Evolutionary conservation across 768 basidiomycete species (phyloP).

Genomic region (Mycena floridula): DNA sequence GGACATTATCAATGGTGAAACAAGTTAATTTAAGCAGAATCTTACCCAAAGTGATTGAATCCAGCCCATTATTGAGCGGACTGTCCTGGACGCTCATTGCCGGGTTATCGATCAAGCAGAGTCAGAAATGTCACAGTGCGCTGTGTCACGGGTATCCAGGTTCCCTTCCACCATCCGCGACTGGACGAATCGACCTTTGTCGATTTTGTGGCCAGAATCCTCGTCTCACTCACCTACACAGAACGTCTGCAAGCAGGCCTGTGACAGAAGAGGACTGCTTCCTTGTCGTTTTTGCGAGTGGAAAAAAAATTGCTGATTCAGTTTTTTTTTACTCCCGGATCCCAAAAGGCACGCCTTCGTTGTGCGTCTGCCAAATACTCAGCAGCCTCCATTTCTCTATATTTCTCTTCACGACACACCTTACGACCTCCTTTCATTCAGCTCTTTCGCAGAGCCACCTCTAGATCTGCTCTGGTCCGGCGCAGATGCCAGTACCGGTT

Average conservation of each 20-base stretch:
- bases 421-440: slow-evolving; percentile 53
- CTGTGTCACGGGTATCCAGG: too few relatives aligned
- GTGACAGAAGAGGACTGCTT: slow-evolving; percentile 39
- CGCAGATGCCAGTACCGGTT: slow-evolving; percentile 88
- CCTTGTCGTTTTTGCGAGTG: slow-evolving; percentile 16
- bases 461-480: slow-evolving; percentile 51
- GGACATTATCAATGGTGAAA: slow-evolving; percentile 69
- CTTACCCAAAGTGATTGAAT: neutral
- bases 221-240: slow-evolving; percentile 22
- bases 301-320: too few relatives aligned
- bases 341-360: slow-evolving; percentile 89
- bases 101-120: too few relatives aligned
- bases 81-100: too few relatives aligned
- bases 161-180: too few relatives aligned
- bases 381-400: slow-evolving; percentile 17
- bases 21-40: slow-evolving; percentile 19
- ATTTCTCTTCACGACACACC: slow-evolving; percentile 56
- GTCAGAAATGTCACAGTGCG: too few relatives aligned
- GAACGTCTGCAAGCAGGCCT: slow-evolving; percentile 32
- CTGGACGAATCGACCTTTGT: slow-evolving; percentile 47
- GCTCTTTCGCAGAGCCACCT: slow-evolving; percentile 58
- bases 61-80: neutral
- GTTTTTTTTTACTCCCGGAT: too few relatives aligned
- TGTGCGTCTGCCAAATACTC: slow-evolving; percentile 73
- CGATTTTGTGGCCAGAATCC: slow-evolving; percentile 42